Conservation (phyloP, 371 early-diverging fungal genomes). For the Fennellomyces sp. region DNA sequence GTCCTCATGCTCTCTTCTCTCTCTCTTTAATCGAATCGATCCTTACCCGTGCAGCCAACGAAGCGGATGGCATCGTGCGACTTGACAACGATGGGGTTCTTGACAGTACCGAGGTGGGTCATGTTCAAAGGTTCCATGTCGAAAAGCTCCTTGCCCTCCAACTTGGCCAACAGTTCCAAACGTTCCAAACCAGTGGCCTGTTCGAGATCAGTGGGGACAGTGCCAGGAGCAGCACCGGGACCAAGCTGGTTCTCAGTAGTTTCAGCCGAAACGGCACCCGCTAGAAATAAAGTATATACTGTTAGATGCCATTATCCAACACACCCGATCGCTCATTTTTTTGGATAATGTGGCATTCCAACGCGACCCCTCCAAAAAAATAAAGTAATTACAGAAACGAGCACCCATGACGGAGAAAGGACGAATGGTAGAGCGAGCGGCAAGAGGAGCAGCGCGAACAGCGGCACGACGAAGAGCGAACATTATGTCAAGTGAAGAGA, state of each 20-base stretch:
- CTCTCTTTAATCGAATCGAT: neutral
- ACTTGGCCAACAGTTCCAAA: slow-evolving; percentile 81
- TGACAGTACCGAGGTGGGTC: slow-evolving; percentile 79
- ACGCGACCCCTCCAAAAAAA: neutral
- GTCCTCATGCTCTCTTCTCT: neutral
- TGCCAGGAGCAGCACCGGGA: slow-evolving; percentile 74
- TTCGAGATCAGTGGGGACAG: slow-evolving; percentile 86
- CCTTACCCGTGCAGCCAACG: slow-evolving; percentile 93
- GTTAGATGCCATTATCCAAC: too few relatives aligned
- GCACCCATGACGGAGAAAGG: slow-evolving; percentile 36
- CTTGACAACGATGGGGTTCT: slow-evolving; percentile 86
- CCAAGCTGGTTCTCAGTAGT: slow-evolving; percentile 29
- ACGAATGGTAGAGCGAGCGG: slow-evolving; percentile 23
- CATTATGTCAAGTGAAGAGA: slow-evolving; percentile 12
- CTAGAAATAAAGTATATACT: slow-evolving; percentile 8
- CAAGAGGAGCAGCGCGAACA: slow-evolving; percentile 28
- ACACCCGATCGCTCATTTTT: neutral
- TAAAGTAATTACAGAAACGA: slow-evolving; percentile 28
- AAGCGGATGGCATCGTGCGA: slow-evolving; percentile 84
- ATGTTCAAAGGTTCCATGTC: slow-evolving; percentile 84
- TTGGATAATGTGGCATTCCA: neutral
- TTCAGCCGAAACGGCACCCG: slow-evolving; percentile 37
- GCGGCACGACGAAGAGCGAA: slow-evolving; percentile 43
- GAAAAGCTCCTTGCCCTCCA: slow-evolving; percentile 89
- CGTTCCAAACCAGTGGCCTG: slow-evolving; percentile 94